Conservation (phyloP, 2,329 filamentous ascomycete species). For the Scytalidium lignicola region DNA sequence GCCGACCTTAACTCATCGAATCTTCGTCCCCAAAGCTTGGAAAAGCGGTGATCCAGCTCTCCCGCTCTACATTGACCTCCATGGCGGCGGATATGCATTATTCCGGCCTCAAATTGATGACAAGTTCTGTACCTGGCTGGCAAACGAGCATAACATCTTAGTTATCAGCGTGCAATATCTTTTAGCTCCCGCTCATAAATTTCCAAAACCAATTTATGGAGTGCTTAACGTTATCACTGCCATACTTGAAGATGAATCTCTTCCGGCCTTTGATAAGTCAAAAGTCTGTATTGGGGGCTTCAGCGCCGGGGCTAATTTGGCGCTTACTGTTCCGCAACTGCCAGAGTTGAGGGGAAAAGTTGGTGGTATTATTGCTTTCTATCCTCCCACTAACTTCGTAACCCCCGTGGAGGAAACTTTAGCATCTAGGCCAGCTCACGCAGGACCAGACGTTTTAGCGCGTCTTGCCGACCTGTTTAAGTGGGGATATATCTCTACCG, state of each 20-base stretch:
- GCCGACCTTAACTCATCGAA: conserved; percentile 20
- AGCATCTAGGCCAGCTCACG: conserved; percentile 17
- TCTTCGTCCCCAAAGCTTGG: conserved; percentile 37
- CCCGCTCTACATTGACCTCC: conserved; percentile 44
- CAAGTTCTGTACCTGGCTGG: conserved; percentile 39
- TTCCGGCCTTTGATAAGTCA: conserved; percentile 38
- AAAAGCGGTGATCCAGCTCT: conserved; percentile 25
- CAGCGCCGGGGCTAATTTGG: conserved; percentile 46
- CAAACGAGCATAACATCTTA: conserved; percentile 34
- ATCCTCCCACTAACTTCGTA: conserved; percentile 39
- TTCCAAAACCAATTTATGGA: conserved; percentile 41
- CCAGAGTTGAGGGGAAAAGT: conserved; percentile 27
- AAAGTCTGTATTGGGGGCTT: conserved; percentile 42
- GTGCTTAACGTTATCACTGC: conserved; percentile 37
- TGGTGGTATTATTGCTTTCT: conserved; percentile 37
- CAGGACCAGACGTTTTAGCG: conserved; percentile 10
- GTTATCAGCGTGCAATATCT: conserved; percentile 45
- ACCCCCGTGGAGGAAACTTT: conserved; percentile 24
- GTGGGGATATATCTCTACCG: conserved; percentile 17
- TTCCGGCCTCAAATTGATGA: conserved; percentile 40
- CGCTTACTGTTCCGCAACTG: conserved; percentile 36
- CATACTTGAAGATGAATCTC: conserved; percentile 35
- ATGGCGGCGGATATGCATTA: conserved; percentile 46
- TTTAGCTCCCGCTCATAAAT: conserved; percentile 39
- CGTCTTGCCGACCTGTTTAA: conserved; percentile 12